phyloP scores from a whole-genome alignment of 192 early-diverging fungal genomes.

The Rhizophagus sp. region DNA sequence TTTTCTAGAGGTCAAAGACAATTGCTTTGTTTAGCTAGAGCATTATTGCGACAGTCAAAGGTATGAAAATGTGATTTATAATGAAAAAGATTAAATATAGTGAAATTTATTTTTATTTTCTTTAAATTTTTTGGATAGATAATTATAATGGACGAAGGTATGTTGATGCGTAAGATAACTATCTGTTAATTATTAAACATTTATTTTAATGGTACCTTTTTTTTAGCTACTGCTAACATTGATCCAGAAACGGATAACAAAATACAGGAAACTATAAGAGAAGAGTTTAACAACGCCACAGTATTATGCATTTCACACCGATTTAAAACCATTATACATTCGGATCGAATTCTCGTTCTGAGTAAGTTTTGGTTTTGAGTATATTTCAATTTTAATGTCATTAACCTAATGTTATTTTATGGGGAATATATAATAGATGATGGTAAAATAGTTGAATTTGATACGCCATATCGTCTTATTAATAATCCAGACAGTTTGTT shows the following conservation, averaged over 20 bases:
- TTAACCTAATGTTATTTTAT: not conserved
- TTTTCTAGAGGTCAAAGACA: constrained; percentile 82
- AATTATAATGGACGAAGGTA: constrained; percentile 56
- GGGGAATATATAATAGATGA: constrained; percentile 46
- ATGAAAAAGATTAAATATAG: not conserved
- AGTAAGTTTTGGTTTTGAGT: not conserved
- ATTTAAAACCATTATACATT: constrained; percentile 63
- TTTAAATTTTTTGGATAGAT: constrained; percentile 3
- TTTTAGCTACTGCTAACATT: constrained; percentile 63
- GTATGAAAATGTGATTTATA: constrained; percentile 45
- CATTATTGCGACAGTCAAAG: constrained; percentile 66
- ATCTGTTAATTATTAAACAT: not conserved
- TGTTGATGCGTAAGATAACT: not conserved
- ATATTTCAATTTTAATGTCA: not conserved
- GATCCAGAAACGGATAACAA: constrained; percentile 60
- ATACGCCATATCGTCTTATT: constrained; percentile 72
- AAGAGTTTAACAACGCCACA: constrained; percentile 57
- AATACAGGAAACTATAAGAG: constrained; percentile 61
- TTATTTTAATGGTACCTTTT: not conserved
- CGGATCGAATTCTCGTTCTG: constrained; percentile 62
- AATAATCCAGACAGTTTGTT: constrained; percentile 64
- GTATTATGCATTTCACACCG: constrained; percentile 67
- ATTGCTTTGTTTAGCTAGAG: constrained; percentile 76
- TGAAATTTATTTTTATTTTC: not conserved
- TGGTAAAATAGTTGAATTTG: constrained; percentile 79